These are phyloP conservation scores for Thalassia testudinum DNA, from an alignment of 116 monocot species.

Conservation along the genomic window DNA sequence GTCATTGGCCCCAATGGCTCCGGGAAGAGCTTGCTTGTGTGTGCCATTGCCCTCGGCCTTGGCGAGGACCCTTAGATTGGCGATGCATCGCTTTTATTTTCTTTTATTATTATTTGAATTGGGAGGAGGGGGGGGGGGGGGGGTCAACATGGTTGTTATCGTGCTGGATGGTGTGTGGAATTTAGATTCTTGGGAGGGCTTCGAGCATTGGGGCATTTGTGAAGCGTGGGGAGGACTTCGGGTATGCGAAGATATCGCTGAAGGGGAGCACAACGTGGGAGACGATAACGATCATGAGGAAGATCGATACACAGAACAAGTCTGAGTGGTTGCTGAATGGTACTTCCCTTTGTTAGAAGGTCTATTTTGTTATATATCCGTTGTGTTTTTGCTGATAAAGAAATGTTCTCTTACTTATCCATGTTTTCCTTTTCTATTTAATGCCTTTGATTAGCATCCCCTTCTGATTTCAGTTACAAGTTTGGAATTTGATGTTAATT, in stretches of 20 bases:
- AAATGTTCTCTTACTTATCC: neutral
- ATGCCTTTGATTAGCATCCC: neutral
- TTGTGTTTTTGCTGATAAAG: neutral
- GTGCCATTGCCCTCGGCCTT: conserved; percentile 90
- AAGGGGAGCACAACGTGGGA: conserved; percentile 33
- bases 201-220: conserved; percentile 87
- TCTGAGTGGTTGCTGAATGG: conserved; percentile 91
- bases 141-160: no score
- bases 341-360: no score
- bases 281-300: conserved; percentile 44
- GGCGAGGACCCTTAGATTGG: conserved; percentile 73
- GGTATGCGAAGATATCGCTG: conserved; percentile 51
- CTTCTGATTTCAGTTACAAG: neutral
- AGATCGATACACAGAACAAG: conserved; percentile 70
- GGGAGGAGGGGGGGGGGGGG: no score
- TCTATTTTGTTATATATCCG: no score
- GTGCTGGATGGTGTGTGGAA: no score
- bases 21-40: conserved; percentile 94
- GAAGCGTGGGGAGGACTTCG: conserved; percentile 78
- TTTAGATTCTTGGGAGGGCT: conserved; percentile 89
- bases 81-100: neutral
- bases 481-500: neutral
- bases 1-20: conserved; percentile 93
- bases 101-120: no score
- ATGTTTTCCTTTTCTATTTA: neutral